Evolutionary conservation across 257 asterid genomes (phyloP), one percentile per base, ranked within the genome.

Genomic region (Nicotiana knightiana): DNA sequence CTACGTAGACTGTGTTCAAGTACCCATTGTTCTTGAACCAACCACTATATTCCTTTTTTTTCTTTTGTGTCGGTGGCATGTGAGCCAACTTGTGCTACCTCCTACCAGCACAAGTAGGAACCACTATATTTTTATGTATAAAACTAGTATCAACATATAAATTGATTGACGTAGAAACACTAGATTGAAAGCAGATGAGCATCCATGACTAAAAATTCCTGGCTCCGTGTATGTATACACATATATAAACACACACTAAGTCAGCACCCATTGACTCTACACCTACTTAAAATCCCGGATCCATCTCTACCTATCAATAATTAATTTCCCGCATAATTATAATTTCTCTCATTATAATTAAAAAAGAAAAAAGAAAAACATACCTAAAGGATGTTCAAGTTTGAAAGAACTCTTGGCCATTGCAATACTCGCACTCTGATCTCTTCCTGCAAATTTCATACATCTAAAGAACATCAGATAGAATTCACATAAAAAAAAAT

Each of bases 331-430:
- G 6, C 28, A 67, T 67, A 67, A 67, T 32, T 32, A 32, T 32
- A 32, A 32, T 32, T 32, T 32, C 35, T 32, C 35, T 3, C 35
- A 3, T 32, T 32, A 32, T 32, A 32, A 3, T 32, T 32, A 32
- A 43, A 7, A 43, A 43, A 43, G 9, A 8, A 43, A 35, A 4
- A 37, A 37, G 6, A 37, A 43, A 58, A 9, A 8, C 80, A 64
- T 89, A 94, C 98, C 98, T 82, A 92, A 76, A 70, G 98, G 89
- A 54, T 90, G 86, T 39, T 89, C 92, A 51, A 87, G 83, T 88
- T 90, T 90, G 90, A 92, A 92, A 21, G 91, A 85, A 81, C 88
- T 85, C 84, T 88, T 91, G 58, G 92, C 92, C 97, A 92, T 90
- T 80, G 89, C 59, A 86, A 70, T 81, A 66, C 70, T 88, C 89